These are phyloP conservation scores for Pyrenophora graminea DNA, from an alignment of 2,329 filamentous ascomycete genomes.

Conservation along the genomic window DNA sequence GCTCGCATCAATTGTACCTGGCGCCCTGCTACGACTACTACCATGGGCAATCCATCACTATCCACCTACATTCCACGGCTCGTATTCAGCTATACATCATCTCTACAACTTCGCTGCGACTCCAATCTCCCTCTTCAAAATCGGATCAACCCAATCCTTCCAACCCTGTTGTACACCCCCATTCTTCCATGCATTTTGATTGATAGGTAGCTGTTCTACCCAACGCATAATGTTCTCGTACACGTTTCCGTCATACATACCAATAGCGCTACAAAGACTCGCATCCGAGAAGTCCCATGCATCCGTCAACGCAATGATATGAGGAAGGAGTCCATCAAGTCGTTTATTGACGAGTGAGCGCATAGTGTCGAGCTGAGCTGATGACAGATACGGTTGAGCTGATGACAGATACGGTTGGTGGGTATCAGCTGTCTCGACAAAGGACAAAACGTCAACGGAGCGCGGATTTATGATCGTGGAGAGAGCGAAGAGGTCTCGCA, in stretches of 20 bases:
- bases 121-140: neutral
- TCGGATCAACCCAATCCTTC: conserved; percentile 8
- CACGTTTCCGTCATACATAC: conserved; percentile 55
- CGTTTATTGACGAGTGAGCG: conserved; percentile 35
- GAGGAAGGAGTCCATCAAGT: conserved; percentile 52
- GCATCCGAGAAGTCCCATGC: conserved; percentile 58
- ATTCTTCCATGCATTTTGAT: conserved; percentile 7
- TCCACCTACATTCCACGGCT: too few species aligned
- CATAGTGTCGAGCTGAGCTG: conserved; percentile 45
- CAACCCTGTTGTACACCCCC: conserved; percentile 2
- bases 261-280: conserved; percentile 55
- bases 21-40: too few species aligned
- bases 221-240: conserved; percentile 53
- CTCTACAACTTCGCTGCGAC: conserved; percentile 1
- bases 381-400: conserved; percentile 14
- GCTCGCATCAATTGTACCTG: too few species aligned
- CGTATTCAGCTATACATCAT: too few species aligned
- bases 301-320: conserved; percentile 55
- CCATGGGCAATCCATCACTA: too few species aligned
- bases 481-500: conserved; percentile 53
- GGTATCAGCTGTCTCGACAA: conserved; percentile 21
- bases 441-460: conserved; percentile 31
- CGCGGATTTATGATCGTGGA: conserved; percentile 46
- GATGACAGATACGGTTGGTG: conserved; percentile 1
- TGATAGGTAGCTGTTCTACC: conserved; percentile 35